Evolutionary conservation across 306 rosid species (phyloP).

Genomic region (Lathyrus tuberosus): DNA sequence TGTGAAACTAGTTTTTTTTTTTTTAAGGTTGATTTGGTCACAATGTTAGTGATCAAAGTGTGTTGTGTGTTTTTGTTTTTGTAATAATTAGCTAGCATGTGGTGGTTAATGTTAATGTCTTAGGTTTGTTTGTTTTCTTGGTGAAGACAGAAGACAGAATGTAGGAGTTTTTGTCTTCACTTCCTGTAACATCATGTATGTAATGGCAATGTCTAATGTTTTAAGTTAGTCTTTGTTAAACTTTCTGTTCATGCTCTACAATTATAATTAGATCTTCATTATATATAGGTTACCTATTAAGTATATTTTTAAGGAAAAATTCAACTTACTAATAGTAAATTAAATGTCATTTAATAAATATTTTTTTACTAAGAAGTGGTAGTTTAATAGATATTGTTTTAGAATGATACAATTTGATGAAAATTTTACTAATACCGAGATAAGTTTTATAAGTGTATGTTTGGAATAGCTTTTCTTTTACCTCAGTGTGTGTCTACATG

Average conservation of each 20-base stretch:
- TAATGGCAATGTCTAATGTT: neutral
- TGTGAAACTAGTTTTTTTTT: neutral
- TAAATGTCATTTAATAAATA: too few relatives aligned
- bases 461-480: too few relatives aligned
- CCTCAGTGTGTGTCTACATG: too few relatives aligned
- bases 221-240: neutral
- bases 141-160: neutral
- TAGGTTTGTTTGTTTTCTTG: neutral
- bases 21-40: neutral
- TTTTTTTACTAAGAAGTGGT: too few relatives aligned
- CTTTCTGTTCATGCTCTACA: neutral
- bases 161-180: neutral
- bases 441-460: too few relatives aligned
- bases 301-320: too few relatives aligned
- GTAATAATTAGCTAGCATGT: conserved; percentile 16
- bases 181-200: neutral
- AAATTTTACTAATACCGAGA: too few relatives aligned
- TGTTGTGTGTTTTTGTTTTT: neutral
- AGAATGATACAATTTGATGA: too few relatives aligned
- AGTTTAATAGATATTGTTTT: too few relatives aligned
- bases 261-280: too few relatives aligned
- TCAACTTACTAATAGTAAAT: too few relatives aligned
- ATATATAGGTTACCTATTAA: too few relatives aligned
- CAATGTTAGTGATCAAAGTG: neutral
- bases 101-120: neutral